Percentiles rank a stretch among this genome's conserved stretches.
phyloP scores from a whole-genome alignment of 2,329 filamentous ascomycete genomes.

The Apiospora pterosperma region DNA sequence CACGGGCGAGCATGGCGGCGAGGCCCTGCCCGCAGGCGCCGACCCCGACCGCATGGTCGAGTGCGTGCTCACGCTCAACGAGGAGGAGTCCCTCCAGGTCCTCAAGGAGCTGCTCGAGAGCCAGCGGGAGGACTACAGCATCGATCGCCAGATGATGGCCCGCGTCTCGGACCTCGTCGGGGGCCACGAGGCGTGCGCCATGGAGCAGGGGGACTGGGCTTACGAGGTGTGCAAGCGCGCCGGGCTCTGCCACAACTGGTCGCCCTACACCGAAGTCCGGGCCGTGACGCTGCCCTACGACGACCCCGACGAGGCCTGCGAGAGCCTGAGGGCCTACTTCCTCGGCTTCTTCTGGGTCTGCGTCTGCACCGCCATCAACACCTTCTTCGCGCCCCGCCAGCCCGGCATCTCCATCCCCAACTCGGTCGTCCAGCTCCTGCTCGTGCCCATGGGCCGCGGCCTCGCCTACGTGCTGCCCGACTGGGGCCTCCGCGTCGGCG shows the following conservation, averaged over 20 bases:
- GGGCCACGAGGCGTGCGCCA: slow-evolving; percentile 21
- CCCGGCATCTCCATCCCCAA: slow-evolving; percentile 51
- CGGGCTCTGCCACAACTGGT: slow-evolving; percentile 51
- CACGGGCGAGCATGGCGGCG: slow-evolving; percentile 22
- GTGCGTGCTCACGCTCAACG: slow-evolving; percentile 21
- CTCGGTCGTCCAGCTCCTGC: slow-evolving; percentile 54
- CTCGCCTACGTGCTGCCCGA: slow-evolving; percentile 50
- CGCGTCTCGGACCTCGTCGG: slow-evolving; percentile 17
- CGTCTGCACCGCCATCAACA: slow-evolving; percentile 49
- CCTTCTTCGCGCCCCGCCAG: slow-evolving; percentile 55
- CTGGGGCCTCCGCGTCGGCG: slow-evolving; percentile 42
- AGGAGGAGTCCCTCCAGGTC: slow-evolving; percentile 14
- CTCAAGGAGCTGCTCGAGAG: slow-evolving; percentile 15
- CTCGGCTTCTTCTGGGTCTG: slow-evolving; percentile 50
- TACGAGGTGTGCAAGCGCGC: slow-evolving; percentile 29
- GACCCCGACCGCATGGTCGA: slow-evolving; percentile 21
- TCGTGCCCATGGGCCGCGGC: slow-evolving; percentile 52
- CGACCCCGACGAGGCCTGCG: slow-evolving; percentile 34
- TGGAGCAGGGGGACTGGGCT: slow-evolving; percentile 24
- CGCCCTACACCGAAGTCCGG: slow-evolving; percentile 50
- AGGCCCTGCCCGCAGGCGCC: slow-evolving; percentile 22
- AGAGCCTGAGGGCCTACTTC: slow-evolving; percentile 49
- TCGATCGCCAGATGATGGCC: slow-evolving; percentile 19
- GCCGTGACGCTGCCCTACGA: slow-evolving; percentile 40
- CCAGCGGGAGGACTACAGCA: slow-evolving; percentile 25